These are phyloP conservation scores for Holtermannia corniformis DNA, from an alignment of 768 basidiomycete species.

Conservation along the genomic window DNA sequence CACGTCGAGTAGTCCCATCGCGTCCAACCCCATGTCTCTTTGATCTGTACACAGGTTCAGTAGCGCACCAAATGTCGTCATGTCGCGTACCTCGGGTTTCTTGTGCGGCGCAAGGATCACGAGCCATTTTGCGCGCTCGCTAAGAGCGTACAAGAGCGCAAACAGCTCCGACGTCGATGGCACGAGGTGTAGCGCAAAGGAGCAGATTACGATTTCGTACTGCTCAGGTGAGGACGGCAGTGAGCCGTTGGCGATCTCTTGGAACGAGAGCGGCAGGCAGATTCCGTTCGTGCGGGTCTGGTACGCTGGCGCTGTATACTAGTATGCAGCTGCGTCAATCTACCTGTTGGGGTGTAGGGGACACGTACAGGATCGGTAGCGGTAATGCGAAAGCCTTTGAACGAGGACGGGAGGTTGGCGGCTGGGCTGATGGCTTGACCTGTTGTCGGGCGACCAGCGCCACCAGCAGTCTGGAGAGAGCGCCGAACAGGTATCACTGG, in stretches of 20 bases:
- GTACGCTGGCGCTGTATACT: conserved; percentile 60
- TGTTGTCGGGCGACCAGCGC: not conserved
- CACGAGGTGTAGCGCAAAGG: conserved; percentile 65
- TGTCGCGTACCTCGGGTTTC: conserved; percentile 54
- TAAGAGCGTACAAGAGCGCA: conserved; percentile 56
- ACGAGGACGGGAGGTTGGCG: conserved; percentile 3
- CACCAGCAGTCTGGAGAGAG: no score
- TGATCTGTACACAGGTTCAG: conserved; percentile 26
- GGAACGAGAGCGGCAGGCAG: conserved; percentile 55
- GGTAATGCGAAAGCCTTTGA: conserved; percentile 16
- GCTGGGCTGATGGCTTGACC: conserved; percentile 5
- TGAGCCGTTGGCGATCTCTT: conserved; percentile 53
- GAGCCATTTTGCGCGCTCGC: conserved; percentile 55
- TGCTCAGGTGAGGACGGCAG: conserved; percentile 42
- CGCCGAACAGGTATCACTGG: conserved; percentile 1
- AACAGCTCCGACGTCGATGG: conserved; percentile 56
- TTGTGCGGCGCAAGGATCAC: conserved; percentile 66
- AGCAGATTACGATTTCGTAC: conserved; percentile 58
- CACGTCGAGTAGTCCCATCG: conserved; percentile 36
- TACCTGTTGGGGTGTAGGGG: not conserved
- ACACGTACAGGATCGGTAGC: conserved; percentile 50
- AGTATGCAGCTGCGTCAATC: conserved; percentile 2
- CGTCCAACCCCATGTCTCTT: conserved; percentile 37
- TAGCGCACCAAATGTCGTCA: conserved; percentile 1
- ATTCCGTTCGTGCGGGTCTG: conserved; percentile 49